A percentile compares a stretch with the other conserved stretches of the same genome.
phyloP scores from a whole-genome alignment of 2,329 filamentous ascomycete genomes.

The Xylaria sp. region DNA sequence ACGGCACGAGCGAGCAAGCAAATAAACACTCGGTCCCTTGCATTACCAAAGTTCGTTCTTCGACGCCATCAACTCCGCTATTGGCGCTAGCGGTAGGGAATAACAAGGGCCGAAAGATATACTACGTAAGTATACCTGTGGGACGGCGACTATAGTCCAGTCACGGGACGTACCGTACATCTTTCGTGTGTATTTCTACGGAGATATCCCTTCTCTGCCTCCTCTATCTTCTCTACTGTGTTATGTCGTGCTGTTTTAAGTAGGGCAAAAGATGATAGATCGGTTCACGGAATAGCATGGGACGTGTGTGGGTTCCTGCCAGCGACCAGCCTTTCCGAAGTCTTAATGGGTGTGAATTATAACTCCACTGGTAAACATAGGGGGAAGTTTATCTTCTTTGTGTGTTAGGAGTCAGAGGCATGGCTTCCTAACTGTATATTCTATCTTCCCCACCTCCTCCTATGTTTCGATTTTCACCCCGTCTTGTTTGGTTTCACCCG shows the following conservation, averaged over 20 bases:
- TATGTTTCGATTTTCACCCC: slow-evolving; percentile 9
- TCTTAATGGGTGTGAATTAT: slow-evolving; percentile 12
- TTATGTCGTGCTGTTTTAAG: not conserved
- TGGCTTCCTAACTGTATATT: slow-evolving; percentile 3
- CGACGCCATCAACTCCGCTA: slow-evolving; percentile 20
- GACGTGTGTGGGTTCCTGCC: slow-evolving; percentile 6
- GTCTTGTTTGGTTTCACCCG: slow-evolving; percentile 30
- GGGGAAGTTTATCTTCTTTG: not conserved
- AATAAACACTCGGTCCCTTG: slow-evolving; percentile 7
- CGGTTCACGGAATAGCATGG: not conserved
- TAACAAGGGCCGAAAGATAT: not conserved
- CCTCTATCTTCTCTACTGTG: not conserved
- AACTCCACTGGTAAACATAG: not conserved
- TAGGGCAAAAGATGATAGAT: not conserved
- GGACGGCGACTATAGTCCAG: not conserved
- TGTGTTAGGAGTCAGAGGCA: not conserved
- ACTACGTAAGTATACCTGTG: not conserved
- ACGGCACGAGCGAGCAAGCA: not conserved
- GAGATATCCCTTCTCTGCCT: not conserved
- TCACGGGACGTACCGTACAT: not conserved
- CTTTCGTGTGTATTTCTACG: not conserved
- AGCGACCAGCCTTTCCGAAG: slow-evolving; percentile 2
- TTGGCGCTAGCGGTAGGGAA: slow-evolving; percentile 9
- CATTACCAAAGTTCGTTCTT: slow-evolving; percentile 23
- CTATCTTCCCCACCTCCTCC: slow-evolving; percentile 9